Percentiles rank a stretch among this genome's conserved stretches.
These are phyloP conservation scores for Crithidia expoeki DNA, from an alignment of 208 protist species.

Conservation along the genomic window DNA sequence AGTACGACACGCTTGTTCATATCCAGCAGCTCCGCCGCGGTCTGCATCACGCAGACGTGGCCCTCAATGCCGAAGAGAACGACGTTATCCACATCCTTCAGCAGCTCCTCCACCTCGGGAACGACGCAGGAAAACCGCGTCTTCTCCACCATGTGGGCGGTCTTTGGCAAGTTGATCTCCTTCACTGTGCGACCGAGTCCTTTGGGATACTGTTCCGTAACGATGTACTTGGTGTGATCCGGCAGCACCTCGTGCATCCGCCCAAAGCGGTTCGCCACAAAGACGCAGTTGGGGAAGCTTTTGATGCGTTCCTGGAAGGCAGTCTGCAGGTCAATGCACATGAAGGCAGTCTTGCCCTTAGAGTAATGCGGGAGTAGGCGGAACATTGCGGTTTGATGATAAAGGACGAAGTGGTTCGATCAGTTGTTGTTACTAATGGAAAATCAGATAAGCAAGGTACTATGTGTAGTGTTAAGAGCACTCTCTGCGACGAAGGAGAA, in stretches of 20 bases:
- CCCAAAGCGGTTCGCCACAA: slow-evolving; percentile 78
- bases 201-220: slow-evolving; percentile 88
- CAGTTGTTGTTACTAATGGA: slow-evolving; percentile 4
- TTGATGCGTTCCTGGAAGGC: slow-evolving; percentile 64
- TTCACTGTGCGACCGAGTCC: slow-evolving; percentile 63
- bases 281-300: slow-evolving; percentile 75
- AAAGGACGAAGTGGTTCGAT: neutral
- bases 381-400: slow-evolving; percentile 42
- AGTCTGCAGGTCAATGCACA: slow-evolving; percentile 77
- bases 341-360: slow-evolving; percentile 66
- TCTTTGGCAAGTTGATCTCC: slow-evolving; percentile 59
- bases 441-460: neutral
- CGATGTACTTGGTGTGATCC: slow-evolving; percentile 71
- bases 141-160: slow-evolving; percentile 51
- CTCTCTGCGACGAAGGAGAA: neutral
- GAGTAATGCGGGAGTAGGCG: slow-evolving; percentile 68
- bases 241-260: slow-evolving; percentile 52
- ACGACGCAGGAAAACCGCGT: slow-evolving; percentile 63
- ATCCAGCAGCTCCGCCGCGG: slow-evolving; percentile 69
- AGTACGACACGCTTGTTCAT: slow-evolving; percentile 73
- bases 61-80: slow-evolving; percentile 84
- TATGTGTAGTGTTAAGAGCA: neutral
- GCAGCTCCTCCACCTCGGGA: slow-evolving; percentile 51
- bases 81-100: slow-evolving; percentile 63
- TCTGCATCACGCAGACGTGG: slow-evolving; percentile 85